phyloP scores from a whole-genome alignment of 257 asterid genomes.

The Osmanthus fragrans region DNA sequence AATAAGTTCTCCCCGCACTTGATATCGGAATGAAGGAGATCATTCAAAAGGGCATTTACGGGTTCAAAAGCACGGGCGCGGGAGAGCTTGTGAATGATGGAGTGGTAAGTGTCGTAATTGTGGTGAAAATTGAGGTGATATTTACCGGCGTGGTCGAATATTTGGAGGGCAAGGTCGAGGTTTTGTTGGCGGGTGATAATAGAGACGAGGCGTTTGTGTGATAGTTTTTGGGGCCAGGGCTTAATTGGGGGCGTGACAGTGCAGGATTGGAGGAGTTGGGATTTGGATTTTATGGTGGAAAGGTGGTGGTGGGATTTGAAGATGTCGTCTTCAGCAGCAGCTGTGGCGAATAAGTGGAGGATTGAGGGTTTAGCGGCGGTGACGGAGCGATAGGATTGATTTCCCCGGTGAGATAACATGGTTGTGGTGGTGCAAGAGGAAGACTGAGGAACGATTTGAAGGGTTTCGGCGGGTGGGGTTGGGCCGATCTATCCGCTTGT shows the following conservation, averaged over 20 bases:
- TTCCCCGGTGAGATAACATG: constrained; percentile 35
- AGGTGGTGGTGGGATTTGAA: constrained; percentile 41
- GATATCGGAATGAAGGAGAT: constrained; percentile 43
- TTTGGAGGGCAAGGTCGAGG: constrained; percentile 72
- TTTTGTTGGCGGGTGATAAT: constrained; percentile 64
- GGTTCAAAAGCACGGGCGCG: constrained; percentile 67
- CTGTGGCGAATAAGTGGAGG: constrained; percentile 32
- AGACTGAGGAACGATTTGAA: background rate
- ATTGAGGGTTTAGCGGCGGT: constrained; percentile 10
- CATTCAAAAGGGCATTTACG: constrained; percentile 49
- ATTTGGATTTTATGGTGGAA: constrained; percentile 51
- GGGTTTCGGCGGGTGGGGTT: background rate
- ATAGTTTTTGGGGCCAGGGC: constrained; percentile 82
- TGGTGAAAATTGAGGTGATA: constrained; percentile 67
- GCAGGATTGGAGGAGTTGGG: constrained; percentile 62
- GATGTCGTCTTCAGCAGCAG: constrained; percentile 14
- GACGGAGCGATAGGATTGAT: constrained; percentile 29
- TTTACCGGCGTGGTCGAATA: constrained; percentile 73
- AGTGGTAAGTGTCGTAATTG: constrained; percentile 66
- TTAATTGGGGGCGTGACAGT: constrained; percentile 81
- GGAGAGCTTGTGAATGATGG: constrained; percentile 73
- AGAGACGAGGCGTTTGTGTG: constrained; percentile 61
- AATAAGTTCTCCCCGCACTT: constrained; percentile 70
- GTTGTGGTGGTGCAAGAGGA: background rate
- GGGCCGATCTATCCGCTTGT: too few relatives aligned